phyloP scores from a whole-genome alignment of 345 rosid species.

The Eucalyptus marginata region DNA sequence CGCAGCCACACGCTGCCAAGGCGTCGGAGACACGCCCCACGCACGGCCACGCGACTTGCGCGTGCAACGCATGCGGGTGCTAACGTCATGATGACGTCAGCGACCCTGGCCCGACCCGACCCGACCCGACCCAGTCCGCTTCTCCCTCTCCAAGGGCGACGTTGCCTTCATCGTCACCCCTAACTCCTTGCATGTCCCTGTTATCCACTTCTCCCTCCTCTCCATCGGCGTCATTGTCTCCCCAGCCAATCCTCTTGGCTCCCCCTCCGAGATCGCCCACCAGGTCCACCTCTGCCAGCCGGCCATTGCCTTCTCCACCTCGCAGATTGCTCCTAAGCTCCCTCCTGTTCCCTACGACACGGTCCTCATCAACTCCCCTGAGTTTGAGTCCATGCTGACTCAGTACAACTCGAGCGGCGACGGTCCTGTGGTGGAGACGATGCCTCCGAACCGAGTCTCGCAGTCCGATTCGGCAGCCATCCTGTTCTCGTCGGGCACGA shows the following conservation, averaged over 20 bases:
- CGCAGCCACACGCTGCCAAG: too few species aligned
- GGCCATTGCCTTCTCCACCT: not conserved
- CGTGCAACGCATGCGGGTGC: too few species aligned
- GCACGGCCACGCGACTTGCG: too few species aligned
- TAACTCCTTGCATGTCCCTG: conserved; percentile 7
- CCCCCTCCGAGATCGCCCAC: conserved; percentile 1
- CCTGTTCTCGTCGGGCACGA: conserved; percentile 28
- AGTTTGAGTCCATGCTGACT: conserved; percentile 1
- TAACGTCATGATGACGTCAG: too few species aligned
- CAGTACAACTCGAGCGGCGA: not conserved
- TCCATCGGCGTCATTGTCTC: conserved; percentile 16
- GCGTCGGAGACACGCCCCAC: too few species aligned
- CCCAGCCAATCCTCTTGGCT: conserved; percentile 8
- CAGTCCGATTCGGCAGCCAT: conserved; percentile 21
- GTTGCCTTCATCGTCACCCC: conserved; percentile 17
- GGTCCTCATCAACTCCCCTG: not conserved
- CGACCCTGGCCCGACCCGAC: too few species aligned
- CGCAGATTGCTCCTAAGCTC: not conserved
- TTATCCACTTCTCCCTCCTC: conserved; percentile 14
- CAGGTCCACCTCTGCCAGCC: conserved; percentile 15
- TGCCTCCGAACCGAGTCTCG: not conserved
- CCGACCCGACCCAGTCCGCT: not conserved
- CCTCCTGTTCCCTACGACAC: not conserved
- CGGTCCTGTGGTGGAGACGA: not conserved
- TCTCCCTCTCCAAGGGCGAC: conserved; percentile 5